Percentiles rank a stretch among this genome's conserved stretches.
Conservation (phyloP, 805 yeast genomes). For the Wickerhamiella sergipiensis region DNA sequence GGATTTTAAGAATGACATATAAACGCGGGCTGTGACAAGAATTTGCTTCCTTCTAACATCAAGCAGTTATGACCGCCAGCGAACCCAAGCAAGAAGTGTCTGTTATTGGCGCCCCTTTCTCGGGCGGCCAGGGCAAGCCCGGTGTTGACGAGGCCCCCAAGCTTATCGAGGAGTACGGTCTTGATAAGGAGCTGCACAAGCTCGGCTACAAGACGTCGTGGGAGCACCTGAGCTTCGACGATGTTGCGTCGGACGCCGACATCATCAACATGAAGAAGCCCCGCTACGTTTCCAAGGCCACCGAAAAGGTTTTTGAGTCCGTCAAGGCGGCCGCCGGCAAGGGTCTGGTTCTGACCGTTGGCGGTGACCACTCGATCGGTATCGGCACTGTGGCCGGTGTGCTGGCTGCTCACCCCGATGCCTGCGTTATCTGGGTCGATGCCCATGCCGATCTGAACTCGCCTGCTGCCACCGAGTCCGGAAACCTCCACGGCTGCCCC, state of each 20-base stretch:
- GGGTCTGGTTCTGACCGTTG: constrained; percentile 67
- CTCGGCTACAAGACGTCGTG: constrained; percentile 62
- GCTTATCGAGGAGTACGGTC: constrained; percentile 58
- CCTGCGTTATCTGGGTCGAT: constrained; percentile 89
- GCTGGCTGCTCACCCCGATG: constrained; percentile 64
- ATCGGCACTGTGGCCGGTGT: constrained; percentile 86
- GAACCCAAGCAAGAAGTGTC: constrained; percentile 6
- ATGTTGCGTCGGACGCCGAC: constrained; percentile 36
- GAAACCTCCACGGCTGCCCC: constrained; percentile 95
- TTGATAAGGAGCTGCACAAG: constrained; percentile 43
- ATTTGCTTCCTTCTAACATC: not conserved
- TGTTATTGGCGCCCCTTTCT: constrained; percentile 77
- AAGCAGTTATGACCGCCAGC: not conserved
- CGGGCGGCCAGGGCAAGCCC: constrained; percentile 87
- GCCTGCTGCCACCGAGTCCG: constrained; percentile 66
- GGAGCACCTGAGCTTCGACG: constrained; percentile 21
- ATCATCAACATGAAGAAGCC: constrained; percentile 55
- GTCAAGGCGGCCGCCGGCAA: constrained; percentile 38
- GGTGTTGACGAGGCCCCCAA: constrained; percentile 96
- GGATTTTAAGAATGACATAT: constrained; percentile 4
- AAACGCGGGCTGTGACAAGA: not conserved
- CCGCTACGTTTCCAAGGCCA: constrained; percentile 59
- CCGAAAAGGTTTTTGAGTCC: constrained; percentile 46
- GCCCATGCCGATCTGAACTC: constrained; percentile 98
- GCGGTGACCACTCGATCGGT: constrained; percentile 96